Conservation (phyloP, 2,329 filamentous ascomycete species). For the Botrytis cinerea region DNA sequence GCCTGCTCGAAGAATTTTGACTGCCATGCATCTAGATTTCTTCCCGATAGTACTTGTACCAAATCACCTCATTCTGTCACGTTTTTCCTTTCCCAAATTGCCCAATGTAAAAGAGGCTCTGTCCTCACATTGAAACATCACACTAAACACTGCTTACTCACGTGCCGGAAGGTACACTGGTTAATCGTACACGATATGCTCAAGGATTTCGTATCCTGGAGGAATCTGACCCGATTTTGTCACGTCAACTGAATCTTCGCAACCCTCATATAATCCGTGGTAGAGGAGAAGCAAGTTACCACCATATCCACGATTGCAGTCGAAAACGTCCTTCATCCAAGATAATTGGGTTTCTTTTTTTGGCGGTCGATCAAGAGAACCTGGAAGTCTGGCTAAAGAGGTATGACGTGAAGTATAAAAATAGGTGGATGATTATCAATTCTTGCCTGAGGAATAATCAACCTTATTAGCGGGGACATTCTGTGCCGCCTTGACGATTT, state of each 20-base stretch:
- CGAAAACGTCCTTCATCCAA: not conserved
- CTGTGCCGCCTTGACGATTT: constrained; percentile 21
- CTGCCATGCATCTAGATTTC: not conserved
- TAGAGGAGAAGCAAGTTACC: not conserved
- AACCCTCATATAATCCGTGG: not conserved
- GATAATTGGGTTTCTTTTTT: not conserved
- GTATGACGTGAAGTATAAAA: constrained; percentile 10
- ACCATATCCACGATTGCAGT: not conserved
- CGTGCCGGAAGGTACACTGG: not conserved
- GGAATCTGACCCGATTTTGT: not conserved
- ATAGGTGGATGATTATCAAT: constrained; percentile 7
- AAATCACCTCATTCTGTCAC: not conserved
- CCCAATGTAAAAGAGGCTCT: not conserved
- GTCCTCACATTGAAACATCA: not conserved
- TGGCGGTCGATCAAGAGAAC: not conserved
- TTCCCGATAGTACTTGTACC: not conserved
- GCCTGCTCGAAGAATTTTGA: not conserved
- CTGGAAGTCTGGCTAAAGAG: not conserved
- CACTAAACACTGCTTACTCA: not conserved
- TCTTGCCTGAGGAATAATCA: not conserved
- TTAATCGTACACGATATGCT: not conserved
- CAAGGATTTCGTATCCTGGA: constrained; percentile 1
- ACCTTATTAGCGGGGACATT: constrained; percentile 24
- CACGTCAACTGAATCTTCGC: not conserved
- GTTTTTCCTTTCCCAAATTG: not conserved